Base-by-base conservation (phyloP, 192 early-diverging fungal genomes). In the Pecoramyces ruminantium region DNA sequence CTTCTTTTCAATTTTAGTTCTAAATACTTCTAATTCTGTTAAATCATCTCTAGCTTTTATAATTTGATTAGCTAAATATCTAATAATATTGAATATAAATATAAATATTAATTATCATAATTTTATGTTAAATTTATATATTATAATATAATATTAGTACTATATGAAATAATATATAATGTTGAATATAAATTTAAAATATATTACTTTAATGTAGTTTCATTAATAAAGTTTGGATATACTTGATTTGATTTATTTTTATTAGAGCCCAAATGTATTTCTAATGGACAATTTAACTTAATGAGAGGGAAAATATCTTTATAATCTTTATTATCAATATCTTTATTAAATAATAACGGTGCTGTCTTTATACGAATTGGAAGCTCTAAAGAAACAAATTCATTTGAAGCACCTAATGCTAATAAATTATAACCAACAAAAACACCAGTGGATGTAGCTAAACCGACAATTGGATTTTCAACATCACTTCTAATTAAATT, bases 351-450 rank as follows among this genome's bases (percentile, higher is more conserved):
- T 67, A 67, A 9, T 67, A 78, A 78, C 25, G 42, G 27, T 21
- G 27, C 28, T 16, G 38, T 29, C 12, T 30, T 40, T 78, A 38
- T 78, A 28, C 40, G 38, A 21, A 77, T 67, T 29, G 84, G 77
- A 29, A 83, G 81, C 42, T 83, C 78, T 78, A 82, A 78, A 3
- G 91, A 90, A 77, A 90, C 85, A 3, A 93, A 82, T 67, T 89
- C 87, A 58, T 83, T 86, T 18, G 88, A 86, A 0, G 86, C 85
- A 13, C 91, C 90, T 77, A 92, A 77, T 13, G 89, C 82, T 25
- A 95, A 77, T 18, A 93, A 82, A 29, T 91, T 92, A 81, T 93
- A 92, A n/a, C 92, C 92, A 38, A 95, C 84, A 78, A 90, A 94
- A 4, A 88, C 80, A 78, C 93, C 93, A 5, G 87, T 88, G 9